Evolutionary conservation across 1,139 yeast genomes (phyloP).

Genomic region (Debaryomyces sp.): DNA sequence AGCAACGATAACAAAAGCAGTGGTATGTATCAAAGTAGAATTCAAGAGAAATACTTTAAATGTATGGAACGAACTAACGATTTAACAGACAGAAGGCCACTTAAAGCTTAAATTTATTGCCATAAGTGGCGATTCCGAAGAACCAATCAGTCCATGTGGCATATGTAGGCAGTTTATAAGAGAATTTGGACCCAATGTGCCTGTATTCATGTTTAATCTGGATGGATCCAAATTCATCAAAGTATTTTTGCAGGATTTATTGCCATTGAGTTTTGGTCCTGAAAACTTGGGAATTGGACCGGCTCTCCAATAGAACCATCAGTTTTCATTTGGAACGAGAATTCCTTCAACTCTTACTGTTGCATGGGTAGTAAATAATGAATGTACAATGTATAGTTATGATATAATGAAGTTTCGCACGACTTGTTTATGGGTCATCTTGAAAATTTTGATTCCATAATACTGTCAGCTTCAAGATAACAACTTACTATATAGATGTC

Average conservation of each 20-base stretch:
- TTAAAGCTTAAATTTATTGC: slow-evolving; percentile 63
- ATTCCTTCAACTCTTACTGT: background rate
- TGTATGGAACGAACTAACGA: background rate
- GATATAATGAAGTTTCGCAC: background rate
- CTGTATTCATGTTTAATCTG: slow-evolving; percentile 62
- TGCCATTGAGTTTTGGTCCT: slow-evolving; percentile 90
- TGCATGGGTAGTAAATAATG: background rate
- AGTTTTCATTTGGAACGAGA: background rate
- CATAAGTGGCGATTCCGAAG: slow-evolving; percentile 63
- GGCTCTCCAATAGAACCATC: background rate
- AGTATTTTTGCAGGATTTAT: slow-evolving; percentile 59
- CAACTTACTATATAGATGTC: slow-evolving; percentile 16
- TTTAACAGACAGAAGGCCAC: slow-evolving; percentile 44
- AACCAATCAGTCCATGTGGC: slow-evolving; percentile 86
- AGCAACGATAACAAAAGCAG: slow-evolving; percentile 70
- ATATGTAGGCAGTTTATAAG: slow-evolving; percentile 88
- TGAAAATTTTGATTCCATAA: background rate
- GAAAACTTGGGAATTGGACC: slow-evolving; percentile 48
- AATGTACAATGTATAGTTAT: background rate
- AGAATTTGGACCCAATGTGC: slow-evolving; percentile 62
- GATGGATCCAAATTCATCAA: slow-evolving; percentile 48
- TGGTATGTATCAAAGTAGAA: slow-evolving; percentile 31
- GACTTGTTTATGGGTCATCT: slow-evolving; percentile 1
- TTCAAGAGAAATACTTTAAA: background rate
- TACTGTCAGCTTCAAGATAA: background rate